Base-by-base conservation (phyloP, 495 filamentous ascomycete genomes). In the Cairneyella variabilis region DNA sequence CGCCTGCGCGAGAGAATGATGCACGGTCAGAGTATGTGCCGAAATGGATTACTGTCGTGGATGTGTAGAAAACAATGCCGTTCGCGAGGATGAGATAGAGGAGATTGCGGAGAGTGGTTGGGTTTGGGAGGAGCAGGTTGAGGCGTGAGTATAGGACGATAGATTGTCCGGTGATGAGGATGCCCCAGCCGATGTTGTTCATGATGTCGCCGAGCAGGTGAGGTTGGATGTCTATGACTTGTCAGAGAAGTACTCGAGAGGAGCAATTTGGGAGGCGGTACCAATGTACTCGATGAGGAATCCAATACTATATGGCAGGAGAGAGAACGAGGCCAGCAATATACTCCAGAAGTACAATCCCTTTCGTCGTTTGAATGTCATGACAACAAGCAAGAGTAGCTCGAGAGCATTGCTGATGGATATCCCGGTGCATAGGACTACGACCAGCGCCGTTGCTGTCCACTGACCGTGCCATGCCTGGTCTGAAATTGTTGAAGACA, bases 81-180 rank as follows among this genome's bases (percentile, higher is more conserved):
- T 85, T 68, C 62, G 78, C 45, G 10, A 83, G 61, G 56, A 88
- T 85, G 77, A 85, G 83, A 50, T 53, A 62, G 17, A 81, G 70
- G 0, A 85, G 73, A 28, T 67, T 66, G 25, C 76, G 74, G 5
- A 86, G 69, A n/a, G 73, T 61, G 12, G 66, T 65, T 16, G 66
- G 66, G 22, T 78, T 76, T 22, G 68, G 67, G 22, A 79, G 64
- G 30, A 88, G 70, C 36, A 86, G 67, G 59, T 86, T 77, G 10
- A 88, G 75, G 11, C 84, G 77, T 4, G 83, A 87, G 68, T 83
- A 88, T n/a, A 88, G 69, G 12, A 88, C 83, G 37, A 87, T 54
- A 3, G 81, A 81, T 64, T 86, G 83, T 14, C 82, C 83, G 0
- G 80, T 82, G 2, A 88, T 80, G 81, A 86, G 85, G 18, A 59